Conservation (phyloP, 257 asterid species). For the Rhazya stricta region DNA sequence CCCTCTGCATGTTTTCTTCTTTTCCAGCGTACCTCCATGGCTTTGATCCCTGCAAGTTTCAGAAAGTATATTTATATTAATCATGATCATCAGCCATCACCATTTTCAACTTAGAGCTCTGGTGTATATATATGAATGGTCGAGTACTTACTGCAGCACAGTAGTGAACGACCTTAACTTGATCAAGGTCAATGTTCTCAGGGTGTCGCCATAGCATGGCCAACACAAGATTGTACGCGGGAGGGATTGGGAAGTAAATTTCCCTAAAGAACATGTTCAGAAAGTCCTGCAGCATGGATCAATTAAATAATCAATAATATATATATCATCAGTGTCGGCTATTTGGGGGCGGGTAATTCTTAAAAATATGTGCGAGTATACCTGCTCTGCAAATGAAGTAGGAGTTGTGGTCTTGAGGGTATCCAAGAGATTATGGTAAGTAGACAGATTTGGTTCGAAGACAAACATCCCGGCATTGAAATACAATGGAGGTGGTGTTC, state of each 20-base stretch:
- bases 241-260: slow-evolving; percentile 18
- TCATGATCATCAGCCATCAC: too few species aligned
- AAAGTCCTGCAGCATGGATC: slow-evolving; percentile 17
- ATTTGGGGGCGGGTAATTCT: not conserved
- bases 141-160: slow-evolving; percentile 19
- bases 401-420: slow-evolving; percentile 20
- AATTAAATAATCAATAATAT: not conserved
- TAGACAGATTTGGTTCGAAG: slow-evolving; percentile 16
- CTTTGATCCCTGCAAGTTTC: slow-evolving; percentile 17
- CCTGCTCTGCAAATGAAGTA: slow-evolving; percentile 27
- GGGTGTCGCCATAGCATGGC: slow-evolving; percentile 31
- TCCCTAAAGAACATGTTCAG: slow-evolving; percentile 26
- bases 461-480: slow-evolving; percentile 30
- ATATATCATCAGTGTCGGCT: too few species aligned
- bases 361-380: not conserved
- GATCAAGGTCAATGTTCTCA: slow-evolving; percentile 24
- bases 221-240: slow-evolving; percentile 16
- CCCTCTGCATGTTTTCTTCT: slow-evolving; percentile 19
- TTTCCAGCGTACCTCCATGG: slow-evolving; percentile 25
- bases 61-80: not conserved
- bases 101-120: too few species aligned
- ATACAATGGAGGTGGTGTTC: slow-evolving; percentile 20
- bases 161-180: slow-evolving; percentile 24
- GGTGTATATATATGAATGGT: too few species aligned
- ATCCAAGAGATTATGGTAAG: slow-evolving; percentile 19